phyloP scores from a whole-genome alignment of 257 asterid species.

The Paulownia fortunei region DNA sequence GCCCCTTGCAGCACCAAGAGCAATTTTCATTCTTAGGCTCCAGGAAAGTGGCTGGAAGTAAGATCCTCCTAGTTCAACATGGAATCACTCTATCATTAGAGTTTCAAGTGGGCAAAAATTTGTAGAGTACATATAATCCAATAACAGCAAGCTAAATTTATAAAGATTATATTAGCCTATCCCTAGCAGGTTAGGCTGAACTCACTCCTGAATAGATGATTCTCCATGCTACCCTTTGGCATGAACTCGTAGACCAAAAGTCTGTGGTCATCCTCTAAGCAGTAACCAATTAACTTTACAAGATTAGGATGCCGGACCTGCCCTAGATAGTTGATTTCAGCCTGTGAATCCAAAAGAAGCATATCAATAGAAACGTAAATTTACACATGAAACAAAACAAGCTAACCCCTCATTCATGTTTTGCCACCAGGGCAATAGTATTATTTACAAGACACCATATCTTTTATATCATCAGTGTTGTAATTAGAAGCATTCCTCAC shows the following conservation, averaged over 20 bases:
- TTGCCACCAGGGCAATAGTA: not conserved
- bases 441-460: not conserved
- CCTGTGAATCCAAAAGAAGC: not conserved
- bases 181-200: not conserved
- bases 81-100: slow-evolving; percentile 18
- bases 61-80: not conserved
- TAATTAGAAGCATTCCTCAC: not conserved
- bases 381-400: not conserved
- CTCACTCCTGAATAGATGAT: slow-evolving; percentile 45
- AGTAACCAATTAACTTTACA: slow-evolving; percentile 22
- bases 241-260: slow-evolving; percentile 44
- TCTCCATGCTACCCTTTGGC: slow-evolving; percentile 40
- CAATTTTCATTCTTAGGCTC: slow-evolving; percentile 18
- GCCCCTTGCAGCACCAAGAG: slow-evolving; percentile 19
- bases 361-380: not conserved
- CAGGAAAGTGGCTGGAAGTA: slow-evolving; percentile 13
- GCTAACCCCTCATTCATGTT: not conserved
- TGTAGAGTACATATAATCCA: not conserved
- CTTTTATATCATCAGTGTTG: not conserved
- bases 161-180: not conserved
- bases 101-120: not conserved
- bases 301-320: slow-evolving; percentile 19
- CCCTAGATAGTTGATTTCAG: slow-evolving; percentile 19
- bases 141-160: not conserved
- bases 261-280: slow-evolving; percentile 44